phyloP scores from a whole-genome alignment of 192 early-diverging fungal species.

The Linnemannia zychae region DNA sequence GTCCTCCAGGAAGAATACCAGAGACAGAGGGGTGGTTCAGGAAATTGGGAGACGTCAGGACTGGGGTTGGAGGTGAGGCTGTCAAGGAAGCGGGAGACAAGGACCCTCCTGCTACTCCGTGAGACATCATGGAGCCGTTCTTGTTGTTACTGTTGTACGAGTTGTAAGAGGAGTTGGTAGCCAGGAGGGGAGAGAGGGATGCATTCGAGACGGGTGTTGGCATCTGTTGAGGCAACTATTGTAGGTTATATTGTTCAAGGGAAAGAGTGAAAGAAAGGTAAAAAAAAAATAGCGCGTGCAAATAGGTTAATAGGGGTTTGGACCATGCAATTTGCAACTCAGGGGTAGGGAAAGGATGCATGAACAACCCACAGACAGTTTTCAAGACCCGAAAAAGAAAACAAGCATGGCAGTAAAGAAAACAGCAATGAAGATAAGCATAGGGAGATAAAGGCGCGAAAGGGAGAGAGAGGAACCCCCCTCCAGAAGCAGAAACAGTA shows the following conservation, averaged over 20 bases:
- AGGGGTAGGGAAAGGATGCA: background rate
- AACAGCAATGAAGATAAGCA: background rate
- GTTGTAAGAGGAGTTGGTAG: slow-evolving; percentile 3
- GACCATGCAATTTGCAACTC: background rate
- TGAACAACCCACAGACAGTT: background rate
- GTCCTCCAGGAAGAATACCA: background rate
- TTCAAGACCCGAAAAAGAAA: background rate
- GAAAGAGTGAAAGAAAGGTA: background rate
- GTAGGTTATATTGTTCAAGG: background rate
- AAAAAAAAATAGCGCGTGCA: slow-evolving; percentile 1
- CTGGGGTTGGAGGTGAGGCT: slow-evolving; percentile 50
- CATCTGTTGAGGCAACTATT: slow-evolving; percentile 11
- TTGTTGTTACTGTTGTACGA: too few species aligned
- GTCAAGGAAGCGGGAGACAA: slow-evolving; percentile 43
- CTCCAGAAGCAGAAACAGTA: too few species aligned
- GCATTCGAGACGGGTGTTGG: slow-evolving; percentile 32
- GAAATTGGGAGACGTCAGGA: slow-evolving; percentile 27
- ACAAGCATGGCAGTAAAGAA: background rate
- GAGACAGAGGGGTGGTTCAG: background rate
- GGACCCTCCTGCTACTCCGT: slow-evolving; percentile 20
- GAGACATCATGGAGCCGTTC: slow-evolving; percentile 5
- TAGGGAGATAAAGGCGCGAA: background rate
- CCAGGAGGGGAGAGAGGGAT: slow-evolving; percentile 30
- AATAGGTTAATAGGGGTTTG: slow-evolving; percentile 1
- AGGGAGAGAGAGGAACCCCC: background rate